Evolutionary conservation across 345 rosid species (phyloP), one percentile per base, ranked within the genome.

Genomic region (Capsella bursapastoris): DNA sequence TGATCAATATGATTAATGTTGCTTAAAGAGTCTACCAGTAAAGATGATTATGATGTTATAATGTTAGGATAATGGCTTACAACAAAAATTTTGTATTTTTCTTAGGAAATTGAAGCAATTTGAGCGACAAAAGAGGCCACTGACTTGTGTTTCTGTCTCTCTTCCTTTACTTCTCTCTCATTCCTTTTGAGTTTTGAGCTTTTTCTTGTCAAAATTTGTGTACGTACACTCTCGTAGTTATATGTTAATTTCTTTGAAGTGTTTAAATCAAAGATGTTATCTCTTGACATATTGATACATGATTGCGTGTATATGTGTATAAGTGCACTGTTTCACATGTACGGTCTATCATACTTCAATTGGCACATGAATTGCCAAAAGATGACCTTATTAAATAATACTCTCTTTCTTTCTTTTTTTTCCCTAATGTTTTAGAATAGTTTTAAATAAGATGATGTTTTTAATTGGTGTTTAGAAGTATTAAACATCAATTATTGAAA

Each of bases 1-100:
- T 71, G 68, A 71, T 50, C 38, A 25, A 44, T 45, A 47, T 59
- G 66, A 71, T 48, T 71, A 49, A 27, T 71, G 75, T 28, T 71
- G 32, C 51, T 10, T 51, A 72, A 41, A 29, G 76, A 50, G 62
- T 31, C 31, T 40, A 28, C 61, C 28, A 0, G 7, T 40, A 41
- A 25, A 37, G 44, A 31, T 29, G 44, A 71, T 50, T 47, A 70
- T 70, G 66, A 48, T 68, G 65, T 8, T 70, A 57, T 48, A 4
- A 13, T 59, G 58, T 59, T 70, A 22, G 57, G 58, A 27, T 47
- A 59, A 59, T 71, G 48, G 59, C 34, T 22, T 59, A 59, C 74
- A 59, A 4, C 35, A 22, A 59, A 59, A 6, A 16, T 16, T 71
- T 71, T 71, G 75, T 61, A 25, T 49, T 38, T 60, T 50, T 50